phyloP scores from a whole-genome alignment of 2,329 filamentous ascomycete genomes.

The Ophiocordyceps unilateralis region DNA sequence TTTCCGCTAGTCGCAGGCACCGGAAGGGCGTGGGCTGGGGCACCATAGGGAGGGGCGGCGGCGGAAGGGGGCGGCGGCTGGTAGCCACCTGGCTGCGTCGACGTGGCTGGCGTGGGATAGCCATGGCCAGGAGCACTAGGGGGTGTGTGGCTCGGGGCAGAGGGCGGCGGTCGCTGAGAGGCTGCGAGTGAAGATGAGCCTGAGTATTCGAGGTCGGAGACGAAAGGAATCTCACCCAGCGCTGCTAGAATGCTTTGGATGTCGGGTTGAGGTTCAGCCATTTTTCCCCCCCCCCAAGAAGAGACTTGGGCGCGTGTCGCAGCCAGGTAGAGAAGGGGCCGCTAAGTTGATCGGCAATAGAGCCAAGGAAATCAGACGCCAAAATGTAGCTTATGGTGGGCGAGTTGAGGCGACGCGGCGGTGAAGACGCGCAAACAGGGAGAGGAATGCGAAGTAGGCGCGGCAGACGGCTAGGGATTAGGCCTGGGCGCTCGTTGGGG shows the following conservation, averaged over 20 bases:
- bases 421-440: not conserved
- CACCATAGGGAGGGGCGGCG: constrained; percentile 18
- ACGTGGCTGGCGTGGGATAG: constrained; percentile 20
- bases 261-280: constrained; percentile 22
- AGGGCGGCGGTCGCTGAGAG: constrained; percentile 24
- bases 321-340: not conserved
- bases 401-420: not conserved
- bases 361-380: not conserved
- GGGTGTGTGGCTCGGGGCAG: constrained; percentile 25
- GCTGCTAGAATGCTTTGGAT: constrained; percentile 31
- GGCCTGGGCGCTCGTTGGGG: not conserved
- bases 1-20: constrained; percentile 58
- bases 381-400: not conserved
- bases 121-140: constrained; percentile 19
- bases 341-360: not conserved
- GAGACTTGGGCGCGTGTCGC: not conserved
- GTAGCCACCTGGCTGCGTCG: constrained; percentile 15
- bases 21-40: constrained; percentile 32
- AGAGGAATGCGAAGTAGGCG: not conserved
- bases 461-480: not conserved
- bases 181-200: constrained; percentile 11
- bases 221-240: constrained; percentile 19
- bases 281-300: not conserved
- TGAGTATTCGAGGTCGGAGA: not conserved
- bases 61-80: constrained; percentile 17